A percentile compares a stretch with the other conserved stretches of the same genome.
Conservation (phyloP, 768 basidiomycete genomes). For the Zangia roseola region DNA sequence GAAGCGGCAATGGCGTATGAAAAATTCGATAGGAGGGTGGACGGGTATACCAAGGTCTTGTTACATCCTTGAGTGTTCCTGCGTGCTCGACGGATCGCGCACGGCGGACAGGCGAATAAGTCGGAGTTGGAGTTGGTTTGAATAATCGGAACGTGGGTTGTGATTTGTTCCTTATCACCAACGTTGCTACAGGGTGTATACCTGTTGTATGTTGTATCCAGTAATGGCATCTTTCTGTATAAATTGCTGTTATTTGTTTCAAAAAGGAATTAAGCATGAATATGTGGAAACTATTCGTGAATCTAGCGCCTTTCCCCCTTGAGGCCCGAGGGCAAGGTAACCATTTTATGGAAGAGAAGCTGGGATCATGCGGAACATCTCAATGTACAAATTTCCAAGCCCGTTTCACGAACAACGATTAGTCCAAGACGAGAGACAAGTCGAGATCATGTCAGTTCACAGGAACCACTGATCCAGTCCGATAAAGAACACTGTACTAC, state of each 20-base stretch:
- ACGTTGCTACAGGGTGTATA: too few relatives aligned
- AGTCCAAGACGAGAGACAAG: neutral
- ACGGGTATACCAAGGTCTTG: constrained; percentile 1
- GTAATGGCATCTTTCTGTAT: too few relatives aligned
- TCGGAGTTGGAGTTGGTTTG: too few relatives aligned
- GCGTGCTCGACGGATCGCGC: too few relatives aligned
- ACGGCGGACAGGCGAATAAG: too few relatives aligned
- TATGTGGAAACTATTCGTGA: neutral
- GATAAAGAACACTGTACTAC: constrained; percentile 9
- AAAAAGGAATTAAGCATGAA: neutral
- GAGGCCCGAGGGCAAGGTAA: too few relatives aligned
- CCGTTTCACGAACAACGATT: neutral
- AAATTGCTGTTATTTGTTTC: too few relatives aligned
- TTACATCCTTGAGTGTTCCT: too few relatives aligned
- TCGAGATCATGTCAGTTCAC: neutral
- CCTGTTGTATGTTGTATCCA: too few relatives aligned
- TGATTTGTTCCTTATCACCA: too few relatives aligned
- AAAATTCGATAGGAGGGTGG: constrained; percentile 8
- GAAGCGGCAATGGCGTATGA: constrained; percentile 3
- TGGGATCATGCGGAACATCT: neutral
- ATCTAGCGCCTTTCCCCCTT: too few relatives aligned
- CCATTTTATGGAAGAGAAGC: neutral
- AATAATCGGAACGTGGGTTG: too few relatives aligned
- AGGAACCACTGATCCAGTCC: constrained; percentile 9
- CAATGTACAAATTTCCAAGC: neutral